These are phyloP conservation scores for Talaromyces sp. DNA, from an alignment of 2,329 filamentous ascomycete species.

Conservation along the genomic window DNA sequence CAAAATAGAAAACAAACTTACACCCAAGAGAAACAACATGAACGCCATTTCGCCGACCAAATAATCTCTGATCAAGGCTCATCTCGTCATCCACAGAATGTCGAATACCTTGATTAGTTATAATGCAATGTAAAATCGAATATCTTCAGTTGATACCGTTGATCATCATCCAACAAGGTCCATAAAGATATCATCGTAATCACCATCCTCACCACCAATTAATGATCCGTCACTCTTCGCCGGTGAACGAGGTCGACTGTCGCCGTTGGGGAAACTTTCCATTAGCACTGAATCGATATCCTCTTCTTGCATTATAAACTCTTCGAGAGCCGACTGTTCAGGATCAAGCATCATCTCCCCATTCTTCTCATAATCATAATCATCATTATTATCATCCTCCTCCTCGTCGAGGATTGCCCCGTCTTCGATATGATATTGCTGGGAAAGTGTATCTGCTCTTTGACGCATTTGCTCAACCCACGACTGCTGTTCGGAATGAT, in stretches of 20 bases:
- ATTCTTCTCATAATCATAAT: background rate
- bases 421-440: slow-evolving; percentile 16
- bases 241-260: background rate
- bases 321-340: slow-evolving; percentile 29
- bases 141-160: background rate
- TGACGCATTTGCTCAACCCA: slow-evolving; percentile 38
- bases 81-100: too few relatives aligned
- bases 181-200: slow-evolving; percentile 60
- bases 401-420: slow-evolving; percentile 15
- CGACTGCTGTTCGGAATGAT: slow-evolving; percentile 32
- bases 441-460: slow-evolving; percentile 25
- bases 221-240: slow-evolving; percentile 15
- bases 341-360: slow-evolving; percentile 14
- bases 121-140: background rate
- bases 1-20: background rate
- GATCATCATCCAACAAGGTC: slow-evolving; percentile 52
- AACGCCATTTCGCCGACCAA: background rate
- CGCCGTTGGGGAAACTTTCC: slow-evolving; percentile 15
- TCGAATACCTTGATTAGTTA: too few relatives aligned
- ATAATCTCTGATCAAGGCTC: background rate
- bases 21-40: background rate
- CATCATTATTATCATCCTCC: slow-evolving; percentile 4
- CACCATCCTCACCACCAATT: slow-evolving; percentile 47
- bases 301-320: slow-evolving; percentile 33
- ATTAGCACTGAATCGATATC: slow-evolving; percentile 29